Percentiles rank a stretch among this genome's conserved stretches.
phyloP scores from a whole-genome alignment of 805 yeast species.

The Osmozyma mogii region DNA sequence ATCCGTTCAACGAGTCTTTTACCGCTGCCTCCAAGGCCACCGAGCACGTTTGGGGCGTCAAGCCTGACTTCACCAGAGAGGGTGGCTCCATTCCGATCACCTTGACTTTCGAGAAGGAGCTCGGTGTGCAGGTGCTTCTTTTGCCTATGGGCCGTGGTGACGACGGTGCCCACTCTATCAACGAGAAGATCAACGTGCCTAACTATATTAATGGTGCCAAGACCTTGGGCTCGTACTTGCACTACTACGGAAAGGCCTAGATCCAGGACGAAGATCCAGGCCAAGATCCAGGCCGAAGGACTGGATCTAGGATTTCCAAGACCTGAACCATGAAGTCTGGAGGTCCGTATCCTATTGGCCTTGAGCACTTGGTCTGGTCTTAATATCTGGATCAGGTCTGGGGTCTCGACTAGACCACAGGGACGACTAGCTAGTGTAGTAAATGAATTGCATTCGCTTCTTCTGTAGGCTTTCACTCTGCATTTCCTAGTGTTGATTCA shows the following conservation, averaged over 20 bases:
- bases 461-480: no score
- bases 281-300: no score
- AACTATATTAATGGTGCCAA: slow-evolving; percentile 93
- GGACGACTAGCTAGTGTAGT: no score
- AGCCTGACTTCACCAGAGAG: slow-evolving; percentile 96
- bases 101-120: slow-evolving; percentile 79
- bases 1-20: slow-evolving; percentile 88
- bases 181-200: slow-evolving; percentile 83
- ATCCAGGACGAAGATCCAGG: not conserved
- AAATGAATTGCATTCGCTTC: no score
- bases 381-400: no score
- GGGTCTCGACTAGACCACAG: no score
- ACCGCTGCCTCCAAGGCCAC: slow-evolving; percentile 94
- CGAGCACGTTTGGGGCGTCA: slow-evolving; percentile 86
- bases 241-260: slow-evolving; percentile 50
- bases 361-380: no score
- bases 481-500: no score
- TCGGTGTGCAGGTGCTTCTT: slow-evolving; percentile 77
- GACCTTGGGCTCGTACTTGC: slow-evolving; percentile 88
- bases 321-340: no score
- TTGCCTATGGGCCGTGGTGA: slow-evolving; percentile 99
- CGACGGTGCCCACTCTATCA: slow-evolving; percentile 98
- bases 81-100: slow-evolving; percentile 99
- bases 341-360: no score
- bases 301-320: no score